phyloP scores from a whole-genome alignment of 257 asterid genomes.

The Solanum acaule region DNA sequence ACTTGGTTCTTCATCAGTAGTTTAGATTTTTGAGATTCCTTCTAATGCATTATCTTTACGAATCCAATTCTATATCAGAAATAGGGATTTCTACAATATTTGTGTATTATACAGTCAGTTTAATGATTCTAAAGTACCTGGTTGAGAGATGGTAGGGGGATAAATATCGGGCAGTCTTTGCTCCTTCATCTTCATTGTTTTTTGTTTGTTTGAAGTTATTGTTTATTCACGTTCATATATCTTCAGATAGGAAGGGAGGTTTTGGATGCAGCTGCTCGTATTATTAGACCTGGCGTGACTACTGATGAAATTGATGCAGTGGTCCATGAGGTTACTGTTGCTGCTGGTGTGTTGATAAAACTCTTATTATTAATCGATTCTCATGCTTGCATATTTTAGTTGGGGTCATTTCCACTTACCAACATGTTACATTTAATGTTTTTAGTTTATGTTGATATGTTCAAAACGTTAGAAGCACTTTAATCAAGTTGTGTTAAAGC shows the following conservation, averaged over 20 bases:
- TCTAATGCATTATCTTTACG: neutral
- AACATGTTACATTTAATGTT: neutral
- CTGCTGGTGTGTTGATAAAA: constrained; percentile 56
- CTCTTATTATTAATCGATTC: neutral
- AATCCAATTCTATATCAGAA: neutral
- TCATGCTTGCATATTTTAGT: neutral
- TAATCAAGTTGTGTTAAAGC: neutral
- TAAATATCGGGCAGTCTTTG: neutral
- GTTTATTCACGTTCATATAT: neutral
- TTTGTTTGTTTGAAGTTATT: neutral
- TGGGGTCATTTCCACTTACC: neutral
- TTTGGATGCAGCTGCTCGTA: constrained; percentile 94
- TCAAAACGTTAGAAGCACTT: neutral
- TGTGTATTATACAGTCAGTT: neutral
- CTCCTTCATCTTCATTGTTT: neutral
- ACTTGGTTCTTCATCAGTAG: neutral
- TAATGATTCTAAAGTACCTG: neutral
- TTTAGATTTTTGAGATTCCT: neutral
- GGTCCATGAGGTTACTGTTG: constrained; percentile 84
- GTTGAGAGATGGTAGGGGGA: neutral
- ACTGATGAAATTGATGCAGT: constrained; percentile 97
- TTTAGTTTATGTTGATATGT: neutral
- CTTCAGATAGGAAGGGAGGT: constrained; percentile 90
- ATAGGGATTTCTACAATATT: neutral
- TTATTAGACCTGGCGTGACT: constrained; percentile 85